These are phyloP conservation scores for Piromyces sp. DNA, from an alignment of 192 early-diverging fungal species.

Conservation along the genomic window DNA sequence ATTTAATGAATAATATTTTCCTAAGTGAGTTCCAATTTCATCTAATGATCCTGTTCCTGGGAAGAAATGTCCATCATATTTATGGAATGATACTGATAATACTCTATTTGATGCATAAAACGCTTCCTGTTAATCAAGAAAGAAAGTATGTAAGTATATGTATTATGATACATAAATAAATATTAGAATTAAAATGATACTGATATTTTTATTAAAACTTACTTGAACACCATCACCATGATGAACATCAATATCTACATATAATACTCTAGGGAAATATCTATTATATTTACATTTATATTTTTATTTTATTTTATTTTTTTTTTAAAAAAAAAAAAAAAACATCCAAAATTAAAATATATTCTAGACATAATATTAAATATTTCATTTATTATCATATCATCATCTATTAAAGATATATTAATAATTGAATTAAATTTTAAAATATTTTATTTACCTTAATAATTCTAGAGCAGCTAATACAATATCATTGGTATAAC, in stretches of 20 bases:
- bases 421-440: too few species aligned
- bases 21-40: conserved; percentile 70
- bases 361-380: too few species aligned
- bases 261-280: conserved; percentile 45
- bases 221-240: conserved; percentile 68
- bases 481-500: conserved; percentile 97
- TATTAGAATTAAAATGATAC: too few species aligned
- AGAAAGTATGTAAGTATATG: too few species aligned
- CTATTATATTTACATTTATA: too few species aligned
- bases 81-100: conserved; percentile 90
- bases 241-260: conserved; percentile 20
- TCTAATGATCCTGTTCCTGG: conserved; percentile 82
- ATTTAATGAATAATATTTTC: conserved; percentile 87
- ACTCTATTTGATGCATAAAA: conserved; percentile 87
- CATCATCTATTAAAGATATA: too few species aligned
- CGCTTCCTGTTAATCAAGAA: conserved; percentile 39
- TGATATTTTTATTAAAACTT: too few species aligned
- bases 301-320: background rate
- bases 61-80: conserved; percentile 87
- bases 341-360: too few species aligned
- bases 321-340: too few species aligned
- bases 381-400: too few species aligned
- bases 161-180: too few species aligned
- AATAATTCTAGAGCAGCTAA: conserved; percentile 80
- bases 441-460: conserved; percentile 13